Evolutionary conservation across 805 yeast genomes (phyloP), one percentile per base, ranked within the genome.

Genomic region (Candida alai): DNA sequence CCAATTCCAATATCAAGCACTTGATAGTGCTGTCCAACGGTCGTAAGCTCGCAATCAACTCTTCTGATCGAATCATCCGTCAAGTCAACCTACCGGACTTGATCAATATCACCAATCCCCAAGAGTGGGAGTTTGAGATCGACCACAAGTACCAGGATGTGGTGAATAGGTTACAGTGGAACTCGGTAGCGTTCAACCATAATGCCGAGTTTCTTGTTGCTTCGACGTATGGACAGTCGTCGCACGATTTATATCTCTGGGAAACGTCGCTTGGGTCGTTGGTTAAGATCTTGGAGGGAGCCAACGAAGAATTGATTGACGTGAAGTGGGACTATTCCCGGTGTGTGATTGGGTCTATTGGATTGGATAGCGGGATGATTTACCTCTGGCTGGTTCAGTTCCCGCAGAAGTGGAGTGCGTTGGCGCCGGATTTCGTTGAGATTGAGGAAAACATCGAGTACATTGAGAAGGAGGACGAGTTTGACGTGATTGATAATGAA

Each of bases 371-470:
- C 20, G 97, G 97, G 1, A 68, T 77, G 24, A 73, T 89, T 2
- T 88, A 84, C 51, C 53, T 84, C 25, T 90, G 97, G 96, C 74
- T 82, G 32, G 73, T 85, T 7, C 74, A 74, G 24, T 76, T 84
- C 14, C 94, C 95, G 1, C 96, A 88, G 48, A 84, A 85, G 59
- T 89, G 97, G 97, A 83, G 94, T 56, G 95, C 97, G 1, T 65
- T 89, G 47, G 97, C 97, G 0, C 97, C 97, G 1, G 97, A 90
- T 56, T 89, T 90, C 54, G 95, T 84, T 30, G 97, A 89, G 56
- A 80, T 89, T 27, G 96, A 89, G 51, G 95, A 88, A 49, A 90
- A 88, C 51, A 81, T 85, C 7, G 87, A 84, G 38, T 89, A 90
- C 52, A 77, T 78, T 45, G 97, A 89, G 51, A 71, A 73, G 40